Conservation (phyloP, 768 basidiomycete genomes). For the Naematelia encephala region DNA sequence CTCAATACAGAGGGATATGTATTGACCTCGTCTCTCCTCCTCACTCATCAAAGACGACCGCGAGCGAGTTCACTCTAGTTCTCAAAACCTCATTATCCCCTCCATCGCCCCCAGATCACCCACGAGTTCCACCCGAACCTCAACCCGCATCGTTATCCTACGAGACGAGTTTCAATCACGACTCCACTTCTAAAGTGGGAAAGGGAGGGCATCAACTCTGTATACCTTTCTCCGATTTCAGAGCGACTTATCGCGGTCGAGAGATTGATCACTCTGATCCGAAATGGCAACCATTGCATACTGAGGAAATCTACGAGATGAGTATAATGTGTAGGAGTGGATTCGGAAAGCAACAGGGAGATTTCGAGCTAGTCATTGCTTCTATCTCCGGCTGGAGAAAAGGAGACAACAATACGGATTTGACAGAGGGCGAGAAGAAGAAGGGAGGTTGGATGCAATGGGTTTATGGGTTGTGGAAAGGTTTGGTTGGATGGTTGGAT, state of each 20-base stretch:
- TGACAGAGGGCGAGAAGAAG: constrained; percentile 7
- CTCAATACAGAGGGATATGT: constrained; percentile 19
- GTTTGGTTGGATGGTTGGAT: constrained; percentile 10
- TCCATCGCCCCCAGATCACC: constrained; percentile 26
- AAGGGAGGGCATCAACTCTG: constrained; percentile 12
- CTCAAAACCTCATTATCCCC: constrained; percentile 42
- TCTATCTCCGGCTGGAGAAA: constrained; percentile 21
- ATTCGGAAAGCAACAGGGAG: constrained; percentile 50
- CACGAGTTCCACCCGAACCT: constrained; percentile 30
- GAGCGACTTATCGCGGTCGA: constrained; percentile 47
- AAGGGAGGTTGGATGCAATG: background rate
- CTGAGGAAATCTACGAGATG: constrained; percentile 43
- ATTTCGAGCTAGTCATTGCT: constrained; percentile 45
- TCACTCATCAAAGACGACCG: background rate
- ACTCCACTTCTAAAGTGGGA: background rate
- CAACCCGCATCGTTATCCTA: constrained; percentile 39
- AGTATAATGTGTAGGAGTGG: constrained; percentile 51
- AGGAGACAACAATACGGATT: too few relatives aligned
- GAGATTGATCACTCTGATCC: constrained; percentile 32
- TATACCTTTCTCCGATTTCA: constrained; percentile 39
- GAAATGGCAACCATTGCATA: constrained; percentile 37
- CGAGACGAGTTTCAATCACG: constrained; percentile 37
- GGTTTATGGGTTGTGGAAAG: constrained; percentile 5
- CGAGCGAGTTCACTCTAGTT: constrained; percentile 36
- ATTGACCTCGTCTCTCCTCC: constrained; percentile 22